Base-by-base conservation (phyloP, 1,284 basidiomycete species). In the Rhodotorula mucilaginosa region DNA sequence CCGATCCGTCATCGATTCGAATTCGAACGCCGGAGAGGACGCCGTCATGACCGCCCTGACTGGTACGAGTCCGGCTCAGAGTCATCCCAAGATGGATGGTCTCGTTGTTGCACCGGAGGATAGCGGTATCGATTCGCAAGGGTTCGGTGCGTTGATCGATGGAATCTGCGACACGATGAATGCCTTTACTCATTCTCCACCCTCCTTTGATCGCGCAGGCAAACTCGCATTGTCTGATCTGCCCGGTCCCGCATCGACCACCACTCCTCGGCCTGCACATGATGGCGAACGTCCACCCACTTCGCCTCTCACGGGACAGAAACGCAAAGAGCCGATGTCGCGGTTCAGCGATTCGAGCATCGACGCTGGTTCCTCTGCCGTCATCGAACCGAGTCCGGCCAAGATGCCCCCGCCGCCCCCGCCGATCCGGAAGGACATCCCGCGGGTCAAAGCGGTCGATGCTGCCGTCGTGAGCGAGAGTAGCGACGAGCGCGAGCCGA, bases 181-280 rank as follows among this genome's bases (percentile, higher is more conserved):
- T 4, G 21, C 31, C 23, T 23, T 13, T 3, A n/a, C 12, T 4
- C 4, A 3, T 3, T 47, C 29, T 13, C 23, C 47, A 1, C n/a
- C 31, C 0, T 2, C 19, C 4, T 18, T 8, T 5, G 15, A 13
- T 44, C 5, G 2, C 23, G 7, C 65, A 72, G 73, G 91, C 85
- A 51, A 92, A 87, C 80, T 93, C 89, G 15, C 31, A 79, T 90
- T 90, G 81, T 92, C 88, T 67, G 89, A 84, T 74, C 90, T 80
- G 3, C 87, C 87, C 21, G 90, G 90, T 60, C 74, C 87, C 88
- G 5, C 86, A 84, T 80, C 89, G 90, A 15, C 48, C 64, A 7
- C 46, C 39, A 86, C 85, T 23, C 84, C 86, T 29, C 88, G 87
- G 21, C 87, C 86, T 31, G 90, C 88, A 31, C 90, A 87, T 6